Percentiles rank a stretch among this genome's conserved stretches.
Conservation (phyloP, 805 yeast genomes). For the Blastobotrys attinorum region DNA sequence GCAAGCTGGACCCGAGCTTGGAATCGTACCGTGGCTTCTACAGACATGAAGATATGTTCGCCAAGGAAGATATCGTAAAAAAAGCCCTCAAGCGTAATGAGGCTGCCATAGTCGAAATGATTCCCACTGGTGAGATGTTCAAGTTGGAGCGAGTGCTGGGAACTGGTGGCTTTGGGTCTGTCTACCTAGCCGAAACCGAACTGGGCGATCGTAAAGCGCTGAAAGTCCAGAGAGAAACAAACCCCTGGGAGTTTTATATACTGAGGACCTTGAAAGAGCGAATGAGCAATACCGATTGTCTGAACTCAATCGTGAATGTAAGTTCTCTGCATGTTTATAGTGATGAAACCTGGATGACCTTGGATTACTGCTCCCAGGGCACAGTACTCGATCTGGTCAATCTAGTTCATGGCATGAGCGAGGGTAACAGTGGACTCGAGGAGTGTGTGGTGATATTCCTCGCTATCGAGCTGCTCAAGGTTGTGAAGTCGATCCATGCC, state of each 20-base stretch:
- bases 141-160: slow-evolving; percentile 56
- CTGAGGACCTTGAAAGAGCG: slow-evolving; percentile 48
- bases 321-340: slow-evolving; percentile 45
- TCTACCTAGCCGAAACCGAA: slow-evolving; percentile 50
- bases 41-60: background rate
- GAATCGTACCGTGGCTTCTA: slow-evolving; percentile 29
- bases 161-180: slow-evolving; percentile 73
- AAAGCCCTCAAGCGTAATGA: background rate
- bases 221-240: slow-evolving; percentile 57
- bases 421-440: slow-evolving; percentile 33
- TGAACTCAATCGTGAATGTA: slow-evolving; percentile 41
- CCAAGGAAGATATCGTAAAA: slow-evolving; percentile 2
- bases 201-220: slow-evolving; percentile 50
- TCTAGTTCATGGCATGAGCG: slow-evolving; percentile 12
- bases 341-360: slow-evolving; percentile 62
- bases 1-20: background rate
- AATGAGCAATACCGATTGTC: slow-evolving; percentile 13
- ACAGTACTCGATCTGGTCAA: slow-evolving; percentile 65
- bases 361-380: slow-evolving; percentile 63
- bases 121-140: slow-evolving; percentile 30
- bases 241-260: slow-evolving; percentile 77
- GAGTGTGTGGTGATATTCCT: slow-evolving; percentile 58
- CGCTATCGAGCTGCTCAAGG: slow-evolving; percentile 54
- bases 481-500: slow-evolving; percentile 54
- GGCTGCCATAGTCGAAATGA: slow-evolving; percentile 2